phyloP scores from a whole-genome alignment of 768 basidiomycete species.

The Panus rudis region DNA sequence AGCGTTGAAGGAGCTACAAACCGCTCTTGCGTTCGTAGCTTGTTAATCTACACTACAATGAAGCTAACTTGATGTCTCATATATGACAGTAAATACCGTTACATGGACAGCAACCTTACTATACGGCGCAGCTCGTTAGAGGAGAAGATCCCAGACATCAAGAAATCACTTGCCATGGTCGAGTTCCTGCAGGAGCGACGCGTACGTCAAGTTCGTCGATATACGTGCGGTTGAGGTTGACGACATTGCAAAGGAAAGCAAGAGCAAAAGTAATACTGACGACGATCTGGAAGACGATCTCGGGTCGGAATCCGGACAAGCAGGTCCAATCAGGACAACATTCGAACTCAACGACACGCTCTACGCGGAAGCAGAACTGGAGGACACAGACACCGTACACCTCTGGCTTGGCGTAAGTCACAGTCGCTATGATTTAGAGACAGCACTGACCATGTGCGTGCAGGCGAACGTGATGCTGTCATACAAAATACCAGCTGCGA shows the following conservation, averaged over 20 bases:
- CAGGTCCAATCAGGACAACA: constrained; percentile 66
- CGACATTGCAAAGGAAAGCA: constrained; percentile 48
- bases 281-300: constrained; percentile 45
- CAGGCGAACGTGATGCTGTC: constrained; percentile 98
- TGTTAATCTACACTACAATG: neutral
- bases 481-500: constrained; percentile 78
- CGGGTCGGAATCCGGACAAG: constrained; percentile 39
- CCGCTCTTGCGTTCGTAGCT: constrained; percentile 81
- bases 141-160: constrained; percentile 95
- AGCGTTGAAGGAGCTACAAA: constrained; percentile 77
- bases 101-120: constrained; percentile 86
- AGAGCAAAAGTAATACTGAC: constrained; percentile 35
- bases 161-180: constrained; percentile 87
- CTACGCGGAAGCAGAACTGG: constrained; percentile 84
- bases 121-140: constrained; percentile 75
- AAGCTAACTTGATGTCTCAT: too few relatives aligned
- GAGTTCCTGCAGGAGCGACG: constrained; percentile 68
- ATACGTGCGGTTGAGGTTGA: neutral
- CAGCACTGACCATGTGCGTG: neutral
- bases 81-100: constrained; percentile 86
- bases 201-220: constrained; percentile 29
- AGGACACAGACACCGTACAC: constrained; percentile 83
- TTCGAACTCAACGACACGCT: constrained; percentile 97
- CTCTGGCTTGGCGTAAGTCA: constrained; percentile 89
- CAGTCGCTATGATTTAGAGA: constrained; percentile 1